phyloP scores from a whole-genome alignment of 2,329 filamentous ascomycete species.

The Dryadomyces quercus-mongolicae region DNA sequence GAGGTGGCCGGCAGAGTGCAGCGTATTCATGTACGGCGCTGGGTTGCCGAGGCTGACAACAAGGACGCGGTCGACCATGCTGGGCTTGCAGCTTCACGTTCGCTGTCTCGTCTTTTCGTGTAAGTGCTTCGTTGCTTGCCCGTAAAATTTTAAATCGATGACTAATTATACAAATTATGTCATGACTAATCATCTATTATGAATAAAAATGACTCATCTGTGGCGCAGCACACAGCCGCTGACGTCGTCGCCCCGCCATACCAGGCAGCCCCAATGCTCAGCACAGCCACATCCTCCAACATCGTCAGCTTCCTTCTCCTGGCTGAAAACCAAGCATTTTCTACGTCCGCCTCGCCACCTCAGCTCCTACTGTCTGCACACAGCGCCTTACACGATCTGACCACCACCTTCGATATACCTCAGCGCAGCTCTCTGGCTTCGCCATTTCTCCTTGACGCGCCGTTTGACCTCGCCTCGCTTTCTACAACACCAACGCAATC shows the following conservation, averaged over 20 bases:
- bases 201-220: not conserved
- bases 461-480: not conserved
- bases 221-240: constrained; percentile 1
- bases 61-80: constrained; percentile 39
- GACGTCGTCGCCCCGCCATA: not conserved
- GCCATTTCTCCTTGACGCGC: not conserved
- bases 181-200: not conserved
- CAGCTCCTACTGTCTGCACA: not conserved
- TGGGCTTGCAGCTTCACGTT: no score
- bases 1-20: constrained; percentile 80
- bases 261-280: no score
- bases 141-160: not conserved
- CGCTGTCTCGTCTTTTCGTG: no score
- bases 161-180: not conserved
- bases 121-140: no score
- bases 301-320: not conserved
- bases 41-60: constrained; percentile 85
- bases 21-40: constrained; percentile 58
- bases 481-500: not conserved
- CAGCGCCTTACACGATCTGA: no score
- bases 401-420: no score
- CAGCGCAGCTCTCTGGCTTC: not conserved
- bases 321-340: not conserved
- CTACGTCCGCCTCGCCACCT: not conserved
- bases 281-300: constrained; percentile 1